Evolutionary conservation across 2,329 filamentous ascomycete genomes (phyloP).

Genomic region (Fusarium xyrophilum): DNA sequence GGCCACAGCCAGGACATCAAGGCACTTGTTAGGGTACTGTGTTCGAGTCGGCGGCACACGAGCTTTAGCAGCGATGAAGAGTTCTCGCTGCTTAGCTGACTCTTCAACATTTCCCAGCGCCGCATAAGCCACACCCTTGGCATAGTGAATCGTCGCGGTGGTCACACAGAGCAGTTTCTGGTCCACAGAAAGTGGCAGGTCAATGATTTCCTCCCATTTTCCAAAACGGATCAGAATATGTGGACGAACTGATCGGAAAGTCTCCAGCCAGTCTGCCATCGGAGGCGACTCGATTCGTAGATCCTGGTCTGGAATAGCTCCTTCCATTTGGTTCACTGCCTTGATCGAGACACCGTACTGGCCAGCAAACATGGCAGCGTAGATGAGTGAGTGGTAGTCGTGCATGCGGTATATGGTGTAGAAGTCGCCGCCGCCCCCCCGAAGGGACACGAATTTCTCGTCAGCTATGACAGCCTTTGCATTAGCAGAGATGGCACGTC

Average conservation of each 20-base stretch:
- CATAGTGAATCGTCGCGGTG: conserved; percentile 72
- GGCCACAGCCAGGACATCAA: conserved; percentile 67
- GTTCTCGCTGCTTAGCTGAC: conserved; percentile 56
- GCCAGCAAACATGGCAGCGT: conserved; percentile 78
- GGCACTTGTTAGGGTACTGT: conserved; percentile 71
- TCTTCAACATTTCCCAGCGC: conserved; percentile 60
- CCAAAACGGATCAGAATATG: conserved; percentile 77
- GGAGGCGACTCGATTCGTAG: conserved; percentile 61
- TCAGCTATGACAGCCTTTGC: conserved; percentile 69
- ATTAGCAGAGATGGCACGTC: conserved; percentile 66
- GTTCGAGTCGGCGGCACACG: conserved; percentile 63
- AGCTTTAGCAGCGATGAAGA: conserved; percentile 58
- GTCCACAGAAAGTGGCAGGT: conserved; percentile 62
- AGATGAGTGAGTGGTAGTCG: conserved; percentile 74
- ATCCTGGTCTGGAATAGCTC: conserved; percentile 62
- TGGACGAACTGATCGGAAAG: conserved; percentile 67
- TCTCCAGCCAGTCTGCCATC: conserved; percentile 79
- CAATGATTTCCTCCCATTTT: conserved; percentile 69
- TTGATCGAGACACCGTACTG: conserved; percentile 66
- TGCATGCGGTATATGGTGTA: conserved; percentile 77
- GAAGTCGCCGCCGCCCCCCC: conserved; percentile 70
- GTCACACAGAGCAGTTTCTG: conserved; percentile 68
- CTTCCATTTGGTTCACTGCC: conserved; percentile 64
- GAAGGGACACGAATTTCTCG: conserved; percentile 64
- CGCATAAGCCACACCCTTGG: conserved; percentile 69